These are phyloP conservation scores for Yarrowia sp. DNA, from an alignment of 805 yeast species.

Conservation along the genomic window DNA sequence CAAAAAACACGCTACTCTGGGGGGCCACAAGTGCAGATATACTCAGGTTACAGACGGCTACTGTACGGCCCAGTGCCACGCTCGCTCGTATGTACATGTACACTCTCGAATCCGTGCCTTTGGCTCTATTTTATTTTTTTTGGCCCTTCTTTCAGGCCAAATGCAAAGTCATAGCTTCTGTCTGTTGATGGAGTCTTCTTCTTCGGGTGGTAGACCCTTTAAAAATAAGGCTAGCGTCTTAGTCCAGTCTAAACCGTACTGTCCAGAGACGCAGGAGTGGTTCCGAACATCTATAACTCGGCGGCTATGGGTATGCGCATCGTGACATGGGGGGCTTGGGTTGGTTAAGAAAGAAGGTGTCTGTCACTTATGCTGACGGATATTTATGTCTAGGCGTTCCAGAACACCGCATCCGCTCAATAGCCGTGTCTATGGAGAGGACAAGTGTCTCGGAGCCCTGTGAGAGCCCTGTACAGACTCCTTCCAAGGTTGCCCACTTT, in stretches of 20 bases:
- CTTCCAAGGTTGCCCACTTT: neutral
- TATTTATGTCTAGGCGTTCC: slow-evolving; percentile 5
- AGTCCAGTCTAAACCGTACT: neutral
- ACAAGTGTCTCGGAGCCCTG: neutral
- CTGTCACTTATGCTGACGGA: neutral
- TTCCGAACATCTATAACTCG: slow-evolving; percentile 16
- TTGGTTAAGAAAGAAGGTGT: no score
- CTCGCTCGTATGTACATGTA: no score
- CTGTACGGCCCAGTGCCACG: no score
- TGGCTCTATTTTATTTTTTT: no score
- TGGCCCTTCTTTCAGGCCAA: neutral
- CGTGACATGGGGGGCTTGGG: slow-evolving; percentile 10
- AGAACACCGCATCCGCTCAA: neutral
- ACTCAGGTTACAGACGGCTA: no score
- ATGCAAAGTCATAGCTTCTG: neutral
- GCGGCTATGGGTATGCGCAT: slow-evolving; percentile 21
- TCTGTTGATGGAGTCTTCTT: neutral
- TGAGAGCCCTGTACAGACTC: no score
- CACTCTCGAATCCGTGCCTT: no score
- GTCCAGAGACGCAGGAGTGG: slow-evolving; percentile 19
- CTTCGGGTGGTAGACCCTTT: slow-evolving; percentile 24
- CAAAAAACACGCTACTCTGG: no score
- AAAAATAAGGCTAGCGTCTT: slow-evolving; percentile 2
- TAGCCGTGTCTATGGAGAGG: neutral
- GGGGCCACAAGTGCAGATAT: no score